Base-by-base conservation (phyloP, 495 filamentous ascomycete genomes). In the Annulohypoxylon maeteangense region DNA sequence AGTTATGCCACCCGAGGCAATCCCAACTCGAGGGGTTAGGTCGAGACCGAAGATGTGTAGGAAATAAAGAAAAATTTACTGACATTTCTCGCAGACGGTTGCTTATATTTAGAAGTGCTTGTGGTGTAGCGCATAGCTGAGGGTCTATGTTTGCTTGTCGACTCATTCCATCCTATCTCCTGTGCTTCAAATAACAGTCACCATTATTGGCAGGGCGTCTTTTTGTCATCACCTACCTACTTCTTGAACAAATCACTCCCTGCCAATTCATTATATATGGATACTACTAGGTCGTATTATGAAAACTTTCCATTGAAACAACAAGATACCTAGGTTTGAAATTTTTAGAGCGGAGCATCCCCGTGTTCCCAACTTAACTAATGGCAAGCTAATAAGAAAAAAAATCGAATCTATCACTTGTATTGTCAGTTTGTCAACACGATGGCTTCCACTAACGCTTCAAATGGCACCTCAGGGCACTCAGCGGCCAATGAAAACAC, bases 391-490 rank as follows among this genome's bases (percentile, higher is more conserved):
- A 23, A 23, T 48, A 8, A 48, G 8, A 48, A 48, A 25, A 48
- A 25, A 14, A 31, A 11, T 29, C 25, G 11, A 31, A 53, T 14
- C 14, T 25, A 20, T 20, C 20, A 20, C 53, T n/a, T n/a, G n/a
- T 34, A 48, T 7, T 18, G 10, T 16, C n/a, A 12, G 12, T 23
- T 31, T 54, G n/a, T 0, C n/a, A 51, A 6, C n/a, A 54, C 14
- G 7, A 63, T 63, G 60, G 2, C 36, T 44, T n/a, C n/a, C 4
- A 23, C 23, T 14, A 71, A 48, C 22, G 34, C n/a, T n/a, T n/a
- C n/a, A n/a, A n/a, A n/a, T n/a, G n/a, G n/a, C 0, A 47, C 59
- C 1, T 75, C 47, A 59, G 16, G 58, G 73, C 7, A 12, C 32
- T 20, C 50, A 11, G 29, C 29, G 27, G 27, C 18, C 22, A 42